A percentile compares a stretch with the other conserved stretches of the same genome.
These are phyloP conservation scores for Daldinia vernicosa DNA, from an alignment of 495 filamentous ascomycete species.

Conservation along the genomic window DNA sequence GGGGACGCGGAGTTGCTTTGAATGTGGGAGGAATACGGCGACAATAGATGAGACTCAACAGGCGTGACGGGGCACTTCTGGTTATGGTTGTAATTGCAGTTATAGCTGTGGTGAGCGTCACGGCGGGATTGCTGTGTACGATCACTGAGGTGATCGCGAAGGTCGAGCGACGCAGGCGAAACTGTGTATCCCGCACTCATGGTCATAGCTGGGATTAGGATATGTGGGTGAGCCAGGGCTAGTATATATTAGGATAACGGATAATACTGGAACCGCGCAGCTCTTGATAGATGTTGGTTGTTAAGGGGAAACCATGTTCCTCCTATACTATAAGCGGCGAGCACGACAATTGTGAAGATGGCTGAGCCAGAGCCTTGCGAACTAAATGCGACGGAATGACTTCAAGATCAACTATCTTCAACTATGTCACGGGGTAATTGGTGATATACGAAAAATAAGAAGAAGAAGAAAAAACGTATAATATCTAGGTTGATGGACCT, in stretches of 20 bases:
- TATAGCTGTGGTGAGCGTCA: constrained; percentile 28
- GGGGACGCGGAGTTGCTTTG: constrained; percentile 54
- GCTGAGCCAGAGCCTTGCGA: constrained; percentile 35
- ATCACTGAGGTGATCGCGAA: constrained; percentile 39
- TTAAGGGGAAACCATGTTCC: constrained; percentile 42
- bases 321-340: constrained; percentile 11
- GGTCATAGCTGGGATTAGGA: constrained; percentile 37
- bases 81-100: constrained; percentile 31
- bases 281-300: constrained; percentile 22
- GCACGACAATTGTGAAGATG: constrained; percentile 15
- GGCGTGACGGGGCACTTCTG: constrained; percentile 40
- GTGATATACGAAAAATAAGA: not conserved
- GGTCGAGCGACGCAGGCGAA: constrained; percentile 46
- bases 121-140: constrained; percentile 39
- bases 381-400: constrained; percentile 22
- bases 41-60: constrained; percentile 46
- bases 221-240: constrained; percentile 30
- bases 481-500: constrained; percentile 15
- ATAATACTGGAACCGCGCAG: constrained; percentile 31
- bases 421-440: constrained; percentile 8
- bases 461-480: not conserved
- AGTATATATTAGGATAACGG: constrained; percentile 37
- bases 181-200: constrained; percentile 49
- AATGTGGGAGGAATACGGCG: constrained; percentile 52
- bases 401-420: constrained; percentile 25